Conservation (phyloP, 208 protist genomes). For the Wallacemonas sp. region DNA sequence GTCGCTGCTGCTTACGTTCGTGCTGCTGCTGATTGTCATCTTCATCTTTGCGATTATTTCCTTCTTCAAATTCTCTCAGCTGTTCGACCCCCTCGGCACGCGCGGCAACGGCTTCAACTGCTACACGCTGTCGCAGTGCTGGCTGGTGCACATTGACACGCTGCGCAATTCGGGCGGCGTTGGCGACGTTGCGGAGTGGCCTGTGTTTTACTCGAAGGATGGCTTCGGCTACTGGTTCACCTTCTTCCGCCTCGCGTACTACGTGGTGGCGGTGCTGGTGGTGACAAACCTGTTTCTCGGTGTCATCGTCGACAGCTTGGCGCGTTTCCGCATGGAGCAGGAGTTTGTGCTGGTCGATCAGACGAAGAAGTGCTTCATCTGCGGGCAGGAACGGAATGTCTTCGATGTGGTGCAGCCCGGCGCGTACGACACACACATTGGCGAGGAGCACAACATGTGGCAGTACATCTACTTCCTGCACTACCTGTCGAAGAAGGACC, state of each 20-base stretch:
- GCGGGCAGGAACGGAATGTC: constrained; percentile 74
- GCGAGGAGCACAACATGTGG: constrained; percentile 95
- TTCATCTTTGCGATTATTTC: constrained; percentile 58
- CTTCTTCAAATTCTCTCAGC: constrained; percentile 59
- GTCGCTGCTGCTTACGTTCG: constrained; percentile 51
- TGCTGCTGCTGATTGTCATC: constrained; percentile 53
- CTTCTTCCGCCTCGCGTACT: constrained; percentile 91
- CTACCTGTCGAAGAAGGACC: constrained; percentile 71
- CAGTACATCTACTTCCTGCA: constrained; percentile 93
- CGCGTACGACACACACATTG: constrained; percentile 84
- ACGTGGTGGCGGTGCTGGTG: constrained; percentile 76
- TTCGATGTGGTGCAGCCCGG: constrained; percentile 76
- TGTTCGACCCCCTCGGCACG: constrained; percentile 39
- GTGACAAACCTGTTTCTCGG: constrained; percentile 92
- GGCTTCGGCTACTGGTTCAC: constrained; percentile 79
- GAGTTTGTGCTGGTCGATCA: constrained; percentile 65
- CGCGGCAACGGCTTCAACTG: constrained; percentile 68
- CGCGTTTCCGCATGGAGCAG: constrained; percentile 64
- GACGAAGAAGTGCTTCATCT: constrained; percentile 93
- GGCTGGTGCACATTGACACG: constrained; percentile 70
- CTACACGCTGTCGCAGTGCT: constrained; percentile 74
- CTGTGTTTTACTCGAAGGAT: constrained; percentile 38
- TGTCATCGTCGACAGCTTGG: constrained; percentile 94
- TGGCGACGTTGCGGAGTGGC: constrained; percentile 71
- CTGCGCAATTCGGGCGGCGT: constrained; percentile 72